Base-by-base conservation (phyloP, 352 stramenopile species). In the Phytophthora foliorum region DNA sequence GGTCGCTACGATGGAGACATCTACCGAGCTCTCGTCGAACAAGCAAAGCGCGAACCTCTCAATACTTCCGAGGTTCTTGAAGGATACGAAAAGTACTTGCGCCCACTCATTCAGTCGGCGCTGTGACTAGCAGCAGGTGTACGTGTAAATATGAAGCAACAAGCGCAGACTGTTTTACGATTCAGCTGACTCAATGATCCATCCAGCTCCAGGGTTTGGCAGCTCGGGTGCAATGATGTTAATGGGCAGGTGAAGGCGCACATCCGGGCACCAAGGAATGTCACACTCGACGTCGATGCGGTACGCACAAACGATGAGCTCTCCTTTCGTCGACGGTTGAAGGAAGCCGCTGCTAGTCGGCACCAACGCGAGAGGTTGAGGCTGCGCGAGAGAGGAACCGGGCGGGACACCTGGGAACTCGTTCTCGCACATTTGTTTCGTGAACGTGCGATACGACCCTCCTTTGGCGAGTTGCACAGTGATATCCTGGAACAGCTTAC, bases 221-320 rank as follows among this genome's bases (percentile, higher is more conserved):
- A 81, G 27, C 22, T 75, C 67, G 1, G 71, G 66, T 6, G 80
- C 78, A 25, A 89, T 80, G 53, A 93, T 80, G 38, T 65, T 85
- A 29, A 93, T 60, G 9, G 82, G 85, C 57, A 93, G 61, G 41
- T 82, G 76, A 39, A 91, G 58, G 46, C 78, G 31, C 11, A 91
- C 81, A 21, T 91, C 77, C 1, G 81, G 85, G 61, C 81, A 89
- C 79, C 74, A 89, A 0, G 82, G 77, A 38, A 93, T 87, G 59
- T 90, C 81, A 59, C 79, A 90, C 74, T 90, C 81, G 34, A 90
- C 71, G 27, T 88, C 78, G 21, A 93, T 80, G 14, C 67, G 81
- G 49, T 93, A 93, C 3, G 75, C 45, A 56, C 82, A 90, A 31
- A 53, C 58, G 27, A 92, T 79, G 53, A 91, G 77, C 14, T 61